phyloP scores from a whole-genome alignment of 2,329 filamentous ascomycete species.

The Stagonosporopsis chrysanthemi region DNA sequence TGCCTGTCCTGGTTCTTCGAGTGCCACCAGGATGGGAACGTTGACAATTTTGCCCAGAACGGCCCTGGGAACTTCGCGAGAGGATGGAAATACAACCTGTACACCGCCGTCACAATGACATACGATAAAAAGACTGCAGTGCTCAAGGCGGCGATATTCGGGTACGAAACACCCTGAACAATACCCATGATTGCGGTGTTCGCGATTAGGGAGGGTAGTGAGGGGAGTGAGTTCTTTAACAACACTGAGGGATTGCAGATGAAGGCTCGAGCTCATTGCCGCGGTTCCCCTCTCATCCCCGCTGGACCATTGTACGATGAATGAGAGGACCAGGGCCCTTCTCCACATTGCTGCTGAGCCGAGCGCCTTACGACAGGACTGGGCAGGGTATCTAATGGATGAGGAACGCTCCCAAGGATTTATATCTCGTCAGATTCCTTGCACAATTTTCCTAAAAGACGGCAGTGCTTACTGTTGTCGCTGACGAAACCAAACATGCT shows the following conservation, averaged over 20 bases:
- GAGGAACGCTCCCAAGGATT: not conserved
- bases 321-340: not conserved
- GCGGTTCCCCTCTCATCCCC: not conserved
- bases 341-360: constrained; percentile 1
- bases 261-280: not conserved
- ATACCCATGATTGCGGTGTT: not conserved
- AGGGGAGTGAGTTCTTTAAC: not conserved
- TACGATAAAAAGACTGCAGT: not conserved
- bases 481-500: not conserved
- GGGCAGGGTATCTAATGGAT: not conserved
- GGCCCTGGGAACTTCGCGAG: constrained; percentile 33
- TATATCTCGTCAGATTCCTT: not conserved
- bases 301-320: not conserved
- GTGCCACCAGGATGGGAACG: constrained; percentile 59
- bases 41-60: constrained; percentile 21
- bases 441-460: not conserved
- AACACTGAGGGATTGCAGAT: not conserved
- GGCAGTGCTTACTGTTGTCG: not conserved
- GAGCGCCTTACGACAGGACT: not conserved
- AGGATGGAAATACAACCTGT: constrained; percentile 28
- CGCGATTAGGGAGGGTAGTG: not conserved
- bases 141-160: constrained; percentile 1
- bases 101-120: not conserved
- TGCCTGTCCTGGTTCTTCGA: constrained; percentile 76
- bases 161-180: not conserved